Conservation (phyloP, 805 yeast species). For the Candida pini region DNA sequence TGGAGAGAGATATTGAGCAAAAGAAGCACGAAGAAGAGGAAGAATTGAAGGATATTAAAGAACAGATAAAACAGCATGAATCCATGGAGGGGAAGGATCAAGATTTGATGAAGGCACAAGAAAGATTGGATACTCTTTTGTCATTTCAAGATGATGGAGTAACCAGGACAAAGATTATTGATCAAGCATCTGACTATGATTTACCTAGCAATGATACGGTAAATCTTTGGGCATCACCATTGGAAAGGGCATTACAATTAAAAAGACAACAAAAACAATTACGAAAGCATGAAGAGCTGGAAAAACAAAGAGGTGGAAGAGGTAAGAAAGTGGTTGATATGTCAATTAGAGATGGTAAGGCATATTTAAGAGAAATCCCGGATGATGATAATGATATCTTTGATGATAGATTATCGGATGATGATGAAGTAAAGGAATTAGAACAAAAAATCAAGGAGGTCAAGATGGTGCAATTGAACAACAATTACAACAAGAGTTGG, state of each 20-base stretch:
- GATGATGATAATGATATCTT: slow-evolving; percentile 16
- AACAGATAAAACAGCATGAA: slow-evolving; percentile 40
- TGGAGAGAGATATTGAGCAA: slow-evolving; percentile 29
- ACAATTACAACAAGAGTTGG: slow-evolving; percentile 42
- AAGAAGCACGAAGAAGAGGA: slow-evolving; percentile 32
- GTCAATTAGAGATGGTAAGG: slow-evolving; percentile 77
- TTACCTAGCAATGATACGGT: slow-evolving; percentile 39
- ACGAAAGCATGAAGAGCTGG: slow-evolving; percentile 56
- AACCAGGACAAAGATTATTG: slow-evolving; percentile 88
- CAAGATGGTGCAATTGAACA: slow-evolving; percentile 22
- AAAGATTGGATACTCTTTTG: slow-evolving; percentile 64
- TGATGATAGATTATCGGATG: slow-evolving; percentile 26
- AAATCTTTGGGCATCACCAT: slow-evolving; percentile 79
- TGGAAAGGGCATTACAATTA: slow-evolving; percentile 81
- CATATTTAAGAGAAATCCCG: slow-evolving; percentile 49
- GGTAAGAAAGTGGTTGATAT: slow-evolving; percentile 73
- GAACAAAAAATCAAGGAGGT: slow-evolving; percentile 31
- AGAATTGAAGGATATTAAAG: slow-evolving; percentile 35
- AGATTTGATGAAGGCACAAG: slow-evolving; percentile 65
- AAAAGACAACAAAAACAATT: slow-evolving; percentile 78
- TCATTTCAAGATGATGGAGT: slow-evolving; percentile 82
- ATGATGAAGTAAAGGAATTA: slow-evolving; percentile 32
- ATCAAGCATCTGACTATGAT: slow-evolving; percentile 86
- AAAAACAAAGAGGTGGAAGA: slow-evolving; percentile 59
- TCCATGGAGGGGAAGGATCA: slow-evolving; percentile 40